A percentile compares a stretch with the other conserved stretches of the same genome.
These are phyloP conservation scores for Hibiscus syriacus DNA, from an alignment of 345 rosid species.

Conservation along the genomic window DNA sequence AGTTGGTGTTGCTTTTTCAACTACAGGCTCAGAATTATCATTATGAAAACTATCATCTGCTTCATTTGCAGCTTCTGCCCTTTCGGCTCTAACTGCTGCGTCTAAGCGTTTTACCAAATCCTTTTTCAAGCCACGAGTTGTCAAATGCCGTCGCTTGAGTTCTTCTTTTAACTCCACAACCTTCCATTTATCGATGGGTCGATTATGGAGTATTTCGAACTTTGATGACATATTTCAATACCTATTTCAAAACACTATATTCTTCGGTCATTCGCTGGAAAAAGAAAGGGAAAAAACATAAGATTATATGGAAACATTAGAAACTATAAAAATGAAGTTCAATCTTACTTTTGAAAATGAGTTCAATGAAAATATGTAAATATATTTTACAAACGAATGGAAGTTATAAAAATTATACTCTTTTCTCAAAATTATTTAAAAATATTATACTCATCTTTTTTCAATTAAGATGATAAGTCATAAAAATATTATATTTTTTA, in stretches of 20 bases:
- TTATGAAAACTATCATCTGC: slow-evolving; percentile 24
- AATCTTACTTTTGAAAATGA: too few species aligned
- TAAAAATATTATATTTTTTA: too few species aligned
- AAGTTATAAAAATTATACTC: too few species aligned
- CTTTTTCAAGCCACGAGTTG: slow-evolving; percentile 74
- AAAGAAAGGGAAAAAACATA: too few species aligned
- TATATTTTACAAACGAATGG: too few species aligned
- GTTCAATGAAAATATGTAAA: too few species aligned
- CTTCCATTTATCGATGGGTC: slow-evolving; percentile 90
- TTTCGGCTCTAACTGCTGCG: slow-evolving; percentile 60
- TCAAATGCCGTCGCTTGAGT: slow-evolving; percentile 66
- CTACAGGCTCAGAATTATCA: slow-evolving; percentile 12
- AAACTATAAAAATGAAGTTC: too few species aligned
- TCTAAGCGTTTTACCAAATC: slow-evolving; percentile 78
- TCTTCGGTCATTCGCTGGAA: slow-evolving; percentile 7
- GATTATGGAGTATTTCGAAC: slow-evolving; percentile 57
- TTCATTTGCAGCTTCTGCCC: slow-evolving; percentile 29
- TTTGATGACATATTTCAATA: slow-evolving; percentile 54
- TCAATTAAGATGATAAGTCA: too few species aligned
- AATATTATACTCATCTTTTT: too few species aligned
- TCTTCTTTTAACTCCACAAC: slow-evolving; percentile 92
- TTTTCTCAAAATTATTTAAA: too few species aligned
- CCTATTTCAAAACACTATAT: slow-evolving; percentile 15
- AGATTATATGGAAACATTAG: too few species aligned
- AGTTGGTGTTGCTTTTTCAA: slow-evolving; percentile 15